Conservation (phyloP, 2,329 filamentous ascomycete genomes). For the Fusarium graminum region DNA sequence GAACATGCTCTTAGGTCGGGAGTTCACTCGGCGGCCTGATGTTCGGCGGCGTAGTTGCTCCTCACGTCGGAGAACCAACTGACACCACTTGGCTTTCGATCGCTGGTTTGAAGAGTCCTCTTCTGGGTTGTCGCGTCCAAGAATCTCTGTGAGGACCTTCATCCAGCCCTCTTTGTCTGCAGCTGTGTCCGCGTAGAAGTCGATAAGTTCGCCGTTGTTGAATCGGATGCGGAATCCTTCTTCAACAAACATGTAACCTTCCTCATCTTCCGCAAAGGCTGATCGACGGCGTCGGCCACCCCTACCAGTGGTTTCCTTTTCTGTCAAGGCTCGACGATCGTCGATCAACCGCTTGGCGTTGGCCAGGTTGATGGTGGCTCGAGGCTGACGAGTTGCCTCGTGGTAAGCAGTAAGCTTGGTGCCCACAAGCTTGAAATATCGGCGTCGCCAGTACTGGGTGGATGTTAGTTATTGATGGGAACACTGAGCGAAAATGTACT, state of each 20-base stretch:
- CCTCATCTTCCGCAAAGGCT: slow-evolving; percentile 97
- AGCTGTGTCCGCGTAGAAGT: slow-evolving; percentile 94
- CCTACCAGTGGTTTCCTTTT: slow-evolving; percentile 84
- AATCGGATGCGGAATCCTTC: slow-evolving; percentile 99
- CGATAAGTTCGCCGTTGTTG: slow-evolving; percentile 97
- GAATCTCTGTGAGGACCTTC: slow-evolving; percentile 82
- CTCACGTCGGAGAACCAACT: slow-evolving; percentile 74
- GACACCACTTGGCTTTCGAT: slow-evolving; percentile 73
- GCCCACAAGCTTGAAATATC: slow-evolving; percentile 94
- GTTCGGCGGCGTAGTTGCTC: slow-evolving; percentile 68
- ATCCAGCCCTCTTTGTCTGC: slow-evolving; percentile 96
- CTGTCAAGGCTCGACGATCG: slow-evolving; percentile 84
- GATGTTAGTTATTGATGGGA: slow-evolving; percentile 55
- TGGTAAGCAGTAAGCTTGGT: slow-evolving; percentile 95
- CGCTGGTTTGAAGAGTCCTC: slow-evolving; percentile 60
- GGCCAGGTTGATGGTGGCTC: slow-evolving; percentile 94
- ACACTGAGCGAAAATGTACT: slow-evolving; percentile 57
- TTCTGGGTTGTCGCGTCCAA: slow-evolving; percentile 67
- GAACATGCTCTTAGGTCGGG: slow-evolving; percentile 70
- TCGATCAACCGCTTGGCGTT: slow-evolving; percentile 96
- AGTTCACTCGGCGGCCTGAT: slow-evolving; percentile 66
- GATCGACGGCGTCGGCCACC: slow-evolving; percentile 87
- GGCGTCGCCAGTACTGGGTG: slow-evolving; percentile 90
- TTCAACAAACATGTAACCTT: slow-evolving; percentile 99
- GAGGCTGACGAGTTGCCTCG: slow-evolving; percentile 93